Base-by-base conservation (phyloP, 176 grass and related monocot genomes). In the Cenchrus fungigraminus region DNA sequence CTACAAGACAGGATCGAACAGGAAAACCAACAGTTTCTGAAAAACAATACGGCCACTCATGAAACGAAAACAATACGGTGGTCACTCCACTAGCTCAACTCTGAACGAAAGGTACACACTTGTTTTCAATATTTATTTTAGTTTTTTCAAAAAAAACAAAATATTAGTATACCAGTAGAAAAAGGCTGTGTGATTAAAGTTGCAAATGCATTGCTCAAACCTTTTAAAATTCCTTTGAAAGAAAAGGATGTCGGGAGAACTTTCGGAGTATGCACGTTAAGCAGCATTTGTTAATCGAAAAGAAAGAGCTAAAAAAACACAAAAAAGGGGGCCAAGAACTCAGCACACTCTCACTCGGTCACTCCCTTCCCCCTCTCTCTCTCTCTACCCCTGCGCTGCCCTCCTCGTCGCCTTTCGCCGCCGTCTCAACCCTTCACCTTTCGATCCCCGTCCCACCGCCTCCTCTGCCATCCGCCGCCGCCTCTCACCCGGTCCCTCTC, bases 331-430 rank as follows among this genome's bases (percentile, higher is more conserved):
- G 74, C 34, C 32, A 66, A 16, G 44, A 80, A 40, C 51, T 80
- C 29, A 77, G 40, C 76, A 12, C 34, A 37, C 63, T 13, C 62
- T 20, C 37, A 40, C 63, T 28, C 47, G 40, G 14, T 31, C 58
- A 9, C 45, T 46, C 22, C 20, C 79, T 57, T 16, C 1, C 67
- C 0, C 7, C 67, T 61, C 37, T 12, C 37, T 32, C 8, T 17
- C 79, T 17, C 52, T n/a, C 85, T n/a, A 40, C 37, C 37, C 76
- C 28, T 45, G 22, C 20, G 54, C 15, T 31, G 17, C 47, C 53
- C 37, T 60, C 74, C 58, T 47, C 83, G 50, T 75, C 80, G 80
- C 84, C 88, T 83, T 90, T 86, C 68, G 84, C 74, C 84, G 84
- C 84, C 84, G 73, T 82, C 20, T 43, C 29, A 43, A 86, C 66